Evolutionary conservation across 2,329 filamentous ascomycete genomes (phyloP).

Genomic region (Cladobotryum mycophilum): DNA sequence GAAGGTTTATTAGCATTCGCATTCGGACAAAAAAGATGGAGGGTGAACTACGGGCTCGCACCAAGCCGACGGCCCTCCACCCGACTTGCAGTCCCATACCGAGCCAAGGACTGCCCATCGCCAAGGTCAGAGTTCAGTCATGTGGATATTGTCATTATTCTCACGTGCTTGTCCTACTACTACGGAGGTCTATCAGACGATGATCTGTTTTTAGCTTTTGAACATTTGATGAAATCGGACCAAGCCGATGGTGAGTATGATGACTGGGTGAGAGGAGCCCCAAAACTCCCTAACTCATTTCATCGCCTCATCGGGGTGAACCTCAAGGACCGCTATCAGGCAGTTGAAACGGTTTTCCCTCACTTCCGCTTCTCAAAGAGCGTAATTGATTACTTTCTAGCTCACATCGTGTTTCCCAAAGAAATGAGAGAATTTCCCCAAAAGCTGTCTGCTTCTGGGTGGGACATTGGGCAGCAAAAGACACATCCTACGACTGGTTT

Average conservation of each 20-base stretch:
- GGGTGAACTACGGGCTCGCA: constrained; percentile 58
- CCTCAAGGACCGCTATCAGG: constrained; percentile 39
- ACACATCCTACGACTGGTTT: constrained; percentile 54
- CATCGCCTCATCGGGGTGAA: constrained; percentile 48
- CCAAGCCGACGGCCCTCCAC: constrained; percentile 32
- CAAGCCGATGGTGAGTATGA: constrained; percentile 46
- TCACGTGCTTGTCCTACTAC: constrained; percentile 53
- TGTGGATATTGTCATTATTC: constrained; percentile 49
- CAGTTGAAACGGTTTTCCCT: constrained; percentile 39
- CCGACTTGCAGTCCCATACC: constrained; percentile 51
- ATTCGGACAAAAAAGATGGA: constrained; percentile 53
- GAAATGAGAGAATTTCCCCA: constrained; percentile 56
- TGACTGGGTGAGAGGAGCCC: constrained; percentile 37
- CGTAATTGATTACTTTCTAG: constrained; percentile 58
- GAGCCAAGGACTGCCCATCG: constrained; percentile 52
- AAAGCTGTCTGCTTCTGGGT: constrained; percentile 60
- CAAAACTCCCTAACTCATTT: constrained; percentile 30
- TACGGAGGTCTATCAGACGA: constrained; percentile 47
- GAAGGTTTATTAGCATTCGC: constrained; percentile 47
- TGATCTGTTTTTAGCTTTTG: constrained; percentile 43
- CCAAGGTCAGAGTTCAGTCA: constrained; percentile 56
- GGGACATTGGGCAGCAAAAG: constrained; percentile 53
- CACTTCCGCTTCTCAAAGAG: constrained; percentile 44
- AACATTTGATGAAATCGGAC: constrained; percentile 43
- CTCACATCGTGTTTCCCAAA: constrained; percentile 51